A percentile compares a stretch with the other conserved stretches of the same genome.
Conservation (phyloP, 1,139 yeast genomes). For the Barnettozyma hawaiiensis region DNA sequence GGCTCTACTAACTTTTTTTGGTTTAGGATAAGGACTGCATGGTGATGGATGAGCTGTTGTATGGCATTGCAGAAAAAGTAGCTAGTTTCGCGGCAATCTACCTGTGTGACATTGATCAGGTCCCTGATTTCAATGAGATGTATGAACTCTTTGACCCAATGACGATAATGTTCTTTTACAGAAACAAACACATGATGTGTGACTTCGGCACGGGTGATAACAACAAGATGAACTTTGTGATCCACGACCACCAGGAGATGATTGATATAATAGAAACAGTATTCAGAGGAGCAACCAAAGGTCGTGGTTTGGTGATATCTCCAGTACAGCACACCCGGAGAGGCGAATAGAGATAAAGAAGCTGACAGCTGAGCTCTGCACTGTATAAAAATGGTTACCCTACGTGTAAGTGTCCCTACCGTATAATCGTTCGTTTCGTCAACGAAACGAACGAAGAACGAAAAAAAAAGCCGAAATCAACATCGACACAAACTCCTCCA, state of each 20-base stretch:
- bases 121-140: conserved; percentile 87
- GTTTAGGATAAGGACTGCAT: conserved; percentile 64
- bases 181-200: conserved; percentile 96
- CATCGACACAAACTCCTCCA: conserved; percentile 1
- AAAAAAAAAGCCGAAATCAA: neutral
- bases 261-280: conserved; percentile 88
- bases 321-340: conserved; percentile 39
- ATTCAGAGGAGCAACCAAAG: conserved; percentile 86
- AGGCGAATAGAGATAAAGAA: conserved; percentile 4
- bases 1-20: no score
- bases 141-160: conserved; percentile 89
- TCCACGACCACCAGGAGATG: conserved; percentile 81
- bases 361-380: no score
- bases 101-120: conserved; percentile 82
- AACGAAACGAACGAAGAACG: no score
- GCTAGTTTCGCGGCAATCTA: conserved; percentile 85
- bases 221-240: conserved; percentile 78
- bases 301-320: conserved; percentile 85
- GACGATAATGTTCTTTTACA: conserved; percentile 87
- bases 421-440: neutral
- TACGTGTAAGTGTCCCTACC: neutral
- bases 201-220: conserved; percentile 98
- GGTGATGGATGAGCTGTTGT: conserved; percentile 85
- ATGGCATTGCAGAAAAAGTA: conserved; percentile 74
- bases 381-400: neutral